These are phyloP conservation scores for Aspergillus clavatus DNA, from an alignment of 2,329 filamentous ascomycete genomes.

Conservation along the genomic window DNA sequence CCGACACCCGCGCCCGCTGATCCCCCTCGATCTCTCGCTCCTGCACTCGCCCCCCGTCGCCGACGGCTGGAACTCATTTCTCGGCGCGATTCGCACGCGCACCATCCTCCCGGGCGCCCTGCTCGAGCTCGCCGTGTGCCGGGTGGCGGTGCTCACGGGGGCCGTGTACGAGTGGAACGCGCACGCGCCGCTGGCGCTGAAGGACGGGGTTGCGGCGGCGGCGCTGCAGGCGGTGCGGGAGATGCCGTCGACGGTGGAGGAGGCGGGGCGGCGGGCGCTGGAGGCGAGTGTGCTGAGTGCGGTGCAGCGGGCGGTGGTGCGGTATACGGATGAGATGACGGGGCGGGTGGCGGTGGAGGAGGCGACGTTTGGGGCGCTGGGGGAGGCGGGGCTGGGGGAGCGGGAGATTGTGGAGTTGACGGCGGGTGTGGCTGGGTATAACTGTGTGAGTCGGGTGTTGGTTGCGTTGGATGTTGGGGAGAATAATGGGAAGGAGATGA, in stretches of 20 bases:
- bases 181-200: slow-evolving; percentile 62
- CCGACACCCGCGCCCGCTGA: slow-evolving; percentile 64
- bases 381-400: slow-evolving; percentile 58
- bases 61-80: slow-evolving; percentile 61
- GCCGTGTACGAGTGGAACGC: slow-evolving; percentile 84
- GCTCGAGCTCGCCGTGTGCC: slow-evolving; percentile 72
- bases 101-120: slow-evolving; percentile 48
- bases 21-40: slow-evolving; percentile 69
- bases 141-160: slow-evolving; percentile 71
- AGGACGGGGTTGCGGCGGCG: slow-evolving; percentile 30
- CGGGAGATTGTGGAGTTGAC: slow-evolving; percentile 78
- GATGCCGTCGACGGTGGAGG: slow-evolving; percentile 47
- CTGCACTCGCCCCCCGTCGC: slow-evolving; percentile 70
- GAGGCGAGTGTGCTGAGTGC: slow-evolving; percentile 45
- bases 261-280: slow-evolving; percentile 40
- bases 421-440: slow-evolving; percentile 79
- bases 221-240: slow-evolving; percentile 50
- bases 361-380: slow-evolving; percentile 58
- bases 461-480: slow-evolving; percentile 68
- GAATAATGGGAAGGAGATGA: slow-evolving; percentile 49
- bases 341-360: slow-evolving; percentile 64
- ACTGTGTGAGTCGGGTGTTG: slow-evolving; percentile 80
- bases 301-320: slow-evolving; percentile 63
- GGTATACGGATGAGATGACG: slow-evolving; percentile 81
- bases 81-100: slow-evolving; percentile 51